Base-by-base conservation (phyloP, 306 rosid species). In the Begonia fuchsioides region DNA sequence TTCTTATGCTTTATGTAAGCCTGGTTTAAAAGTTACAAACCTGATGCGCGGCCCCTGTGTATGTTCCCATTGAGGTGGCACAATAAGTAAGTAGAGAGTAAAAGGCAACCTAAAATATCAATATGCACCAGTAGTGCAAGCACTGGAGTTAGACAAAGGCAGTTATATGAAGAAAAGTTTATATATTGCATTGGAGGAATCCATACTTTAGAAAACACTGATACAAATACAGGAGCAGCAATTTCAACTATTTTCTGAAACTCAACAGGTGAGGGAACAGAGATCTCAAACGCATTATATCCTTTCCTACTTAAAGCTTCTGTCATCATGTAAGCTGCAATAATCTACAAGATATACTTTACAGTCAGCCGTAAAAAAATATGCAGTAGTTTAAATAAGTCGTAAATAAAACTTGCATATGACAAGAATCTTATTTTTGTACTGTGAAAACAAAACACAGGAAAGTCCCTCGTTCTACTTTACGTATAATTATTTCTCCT, bases 21-120 rank as follows among this genome's bases (percentile, higher is more conserved):
- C 35, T 26, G 35, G 35, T 8, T 26, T 26, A 3, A 26, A 26
- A 26, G 8, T 4, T 26, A 5, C 13, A 56, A 68, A 85, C 95
- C 64, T 85, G 95, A 65, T 86, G 95, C 54, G 87, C 93, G 32
- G 95, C 95, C 79, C 73, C 68, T 51, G 83, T 72, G 73, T 63
- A 41, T 45, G 87, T 76, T 44, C 95, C 95, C 93, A 78, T 53
- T 57, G 95, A 64, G 19, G 93, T 76, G 13, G 87, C 85, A 73
- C 71, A 78, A 65, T 78, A 86, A 44, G 66, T 61, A n/a, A 86
- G 78, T 47, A 81, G 68, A 13, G 93, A 50, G 65, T 76, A 86
- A 70, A 86, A 86, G 72, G 78, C 87, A 58, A 81, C 87, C 95
- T 81, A 62, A 38, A 54, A 47, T 32, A 61, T 53, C 50, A 62